Evolutionary conservation across 345 rosid species (phyloP), one percentile per base, ranked within the genome.

Genomic region (Triadica sebifera): DNA sequence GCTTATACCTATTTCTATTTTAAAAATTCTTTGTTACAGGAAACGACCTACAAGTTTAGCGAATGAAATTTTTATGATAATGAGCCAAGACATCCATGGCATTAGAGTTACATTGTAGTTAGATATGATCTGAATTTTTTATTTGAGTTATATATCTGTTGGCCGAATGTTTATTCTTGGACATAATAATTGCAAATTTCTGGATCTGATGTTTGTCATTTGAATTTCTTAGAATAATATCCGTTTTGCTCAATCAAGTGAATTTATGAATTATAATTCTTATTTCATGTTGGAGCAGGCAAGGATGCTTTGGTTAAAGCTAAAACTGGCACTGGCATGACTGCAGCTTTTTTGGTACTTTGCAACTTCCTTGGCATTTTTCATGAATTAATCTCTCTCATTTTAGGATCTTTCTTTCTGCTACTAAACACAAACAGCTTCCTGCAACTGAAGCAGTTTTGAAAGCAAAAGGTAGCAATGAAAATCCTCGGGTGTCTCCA

Each of bases 381-480:
- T 72, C 62, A 58, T 74, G 25, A 71, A 72, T 56, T 73, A 67
- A 24, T 50, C 72, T 66, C 39, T 75, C 16, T 34, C 50, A 59
- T 24, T 75, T 55, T 79, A 59, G 70, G 65, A 74, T 76, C 57
- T 70, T 77, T 77, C 50, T 77, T 77, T 77, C 79, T 80, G 68
- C 86, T 75, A 76, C 80, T 86, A 86, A 89, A 85, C 81, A 75
- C 82, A 85, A 88, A 86, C 90, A 95, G 99, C 92, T 93, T 87
- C 99, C 98, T 81, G 98, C 96, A 66, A 90, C 91, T 93, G 98
- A 96, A 96, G 85, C 99, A 91, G 98, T 86, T 85, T 76, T 89
- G 84, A 90, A 88, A 87, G 86, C 90, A 78, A 79, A 72, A 70
- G 84, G 75, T 73, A 78, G 74, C 73, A 71, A 78, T 52, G 75